A percentile compares a stretch with the other conserved stretches of the same genome.
phyloP scores from a whole-genome alignment of 352 stramenopile species.

The Phytophthora meadii region DNA sequence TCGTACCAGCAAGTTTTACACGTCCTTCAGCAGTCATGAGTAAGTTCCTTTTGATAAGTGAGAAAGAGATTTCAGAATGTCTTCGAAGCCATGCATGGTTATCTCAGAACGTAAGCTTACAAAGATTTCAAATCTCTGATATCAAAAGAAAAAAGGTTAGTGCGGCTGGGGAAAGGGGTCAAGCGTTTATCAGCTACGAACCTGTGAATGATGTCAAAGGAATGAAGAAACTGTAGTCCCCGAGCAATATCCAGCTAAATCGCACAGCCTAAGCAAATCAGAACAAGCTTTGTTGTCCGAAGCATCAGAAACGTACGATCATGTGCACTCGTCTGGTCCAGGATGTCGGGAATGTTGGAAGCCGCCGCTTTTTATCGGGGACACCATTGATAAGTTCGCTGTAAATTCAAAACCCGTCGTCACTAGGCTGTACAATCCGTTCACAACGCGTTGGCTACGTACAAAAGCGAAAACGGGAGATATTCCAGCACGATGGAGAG shows the following conservation, averaged over 20 bases:
- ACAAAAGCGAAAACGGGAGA: slow-evolving; percentile 84
- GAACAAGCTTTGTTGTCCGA: neutral
- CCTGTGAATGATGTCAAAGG: slow-evolving; percentile 84
- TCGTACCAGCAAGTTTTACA: slow-evolving; percentile 72
- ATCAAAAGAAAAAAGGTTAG: slow-evolving; percentile 1
- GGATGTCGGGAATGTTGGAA: slow-evolving; percentile 69
- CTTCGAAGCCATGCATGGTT: neutral
- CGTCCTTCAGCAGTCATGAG: slow-evolving; percentile 74
- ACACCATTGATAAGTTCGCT: slow-evolving; percentile 83
- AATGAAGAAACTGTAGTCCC: slow-evolving; percentile 80
- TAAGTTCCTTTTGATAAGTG: slow-evolving; percentile 54
- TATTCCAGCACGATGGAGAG: slow-evolving; percentile 80
- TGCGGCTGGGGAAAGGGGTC: neutral
- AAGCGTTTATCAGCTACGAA: slow-evolving; percentile 18
- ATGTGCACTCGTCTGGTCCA: slow-evolving; percentile 84
- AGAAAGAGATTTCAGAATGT: neutral
- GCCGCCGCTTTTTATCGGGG: slow-evolving; percentile 54
- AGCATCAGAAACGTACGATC: slow-evolving; percentile 54
- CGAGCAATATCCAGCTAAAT: slow-evolving; percentile 68
- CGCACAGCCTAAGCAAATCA: slow-evolving; percentile 6
- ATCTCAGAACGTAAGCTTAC: slow-evolving; percentile 39
- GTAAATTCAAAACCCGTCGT: slow-evolving; percentile 3
- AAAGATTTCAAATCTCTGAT: slow-evolving; percentile 80
- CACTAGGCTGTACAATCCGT: neutral
- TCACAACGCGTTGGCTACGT: slow-evolving; percentile 10